Evolutionary conservation across 176 grass and related monocot species (phyloP).

Genomic region (Neostapfia colusana): DNA sequence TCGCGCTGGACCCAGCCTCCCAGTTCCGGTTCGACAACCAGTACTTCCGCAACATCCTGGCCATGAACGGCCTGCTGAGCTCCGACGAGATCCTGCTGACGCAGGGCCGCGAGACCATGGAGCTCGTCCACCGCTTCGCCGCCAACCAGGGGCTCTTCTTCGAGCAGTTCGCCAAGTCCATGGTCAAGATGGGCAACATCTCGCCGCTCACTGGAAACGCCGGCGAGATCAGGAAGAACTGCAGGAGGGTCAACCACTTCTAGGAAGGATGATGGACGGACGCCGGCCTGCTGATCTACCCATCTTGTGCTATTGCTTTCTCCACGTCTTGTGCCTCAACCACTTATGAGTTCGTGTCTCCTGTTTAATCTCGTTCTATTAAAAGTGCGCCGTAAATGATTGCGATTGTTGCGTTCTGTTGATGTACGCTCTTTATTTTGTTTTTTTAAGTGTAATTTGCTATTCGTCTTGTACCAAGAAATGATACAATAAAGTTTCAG

Average conservation of each 20-base stretch:
- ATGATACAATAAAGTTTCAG: neutral
- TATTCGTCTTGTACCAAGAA: constrained; percentile 29
- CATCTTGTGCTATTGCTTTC: neutral
- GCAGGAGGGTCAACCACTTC: constrained; percentile 62
- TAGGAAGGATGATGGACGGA: neutral
- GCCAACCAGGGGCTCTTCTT: constrained; percentile 52
- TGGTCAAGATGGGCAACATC: constrained; percentile 81
- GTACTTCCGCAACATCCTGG: constrained; percentile 56
- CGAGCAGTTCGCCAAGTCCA: constrained; percentile 62
- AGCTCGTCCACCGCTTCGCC: constrained; percentile 55
- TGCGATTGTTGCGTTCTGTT: neutral
- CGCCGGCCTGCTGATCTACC: neutral
- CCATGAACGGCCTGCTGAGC: constrained; percentile 56
- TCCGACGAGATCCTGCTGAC: constrained; percentile 79
- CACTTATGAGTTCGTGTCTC: neutral
- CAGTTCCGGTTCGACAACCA: constrained; percentile 70
- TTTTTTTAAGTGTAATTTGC: constrained; percentile 19
- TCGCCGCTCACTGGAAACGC: constrained; percentile 45
- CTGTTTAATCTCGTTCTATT: neutral
- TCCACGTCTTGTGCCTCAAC: neutral
- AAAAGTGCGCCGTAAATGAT: constrained; percentile 5
- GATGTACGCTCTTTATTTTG: neutral
- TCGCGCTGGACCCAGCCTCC: constrained; percentile 48
- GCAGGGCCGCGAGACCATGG: constrained; percentile 50
- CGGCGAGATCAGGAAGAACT: constrained; percentile 66